phyloP scores from a whole-genome alignment of 2,329 filamentous ascomycete species.

The Botrytis fabae region DNA sequence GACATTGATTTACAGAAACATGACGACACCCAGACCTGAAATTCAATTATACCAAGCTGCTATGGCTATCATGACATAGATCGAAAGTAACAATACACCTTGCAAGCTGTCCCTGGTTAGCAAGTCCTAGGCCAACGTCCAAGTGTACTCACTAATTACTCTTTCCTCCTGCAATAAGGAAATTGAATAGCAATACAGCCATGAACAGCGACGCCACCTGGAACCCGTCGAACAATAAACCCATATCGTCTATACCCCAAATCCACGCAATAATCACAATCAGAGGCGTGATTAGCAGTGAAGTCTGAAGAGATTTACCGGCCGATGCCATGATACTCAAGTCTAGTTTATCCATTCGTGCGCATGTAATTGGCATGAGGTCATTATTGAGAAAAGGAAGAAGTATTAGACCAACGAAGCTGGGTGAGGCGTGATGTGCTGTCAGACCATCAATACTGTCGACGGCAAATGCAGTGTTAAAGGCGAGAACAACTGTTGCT shows the following conservation, averaged over 20 bases:
- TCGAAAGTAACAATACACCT: conserved; percentile 1
- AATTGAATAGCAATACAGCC: conserved; percentile 6
- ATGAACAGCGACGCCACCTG: conserved; percentile 21
- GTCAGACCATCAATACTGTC: conserved; percentile 72
- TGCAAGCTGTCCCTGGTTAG: neutral
- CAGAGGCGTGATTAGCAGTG: conserved; percentile 74
- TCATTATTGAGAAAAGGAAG: conserved; percentile 77
- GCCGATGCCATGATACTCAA: conserved; percentile 75
- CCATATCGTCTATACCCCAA: conserved; percentile 49
- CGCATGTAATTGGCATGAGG: conserved; percentile 74
- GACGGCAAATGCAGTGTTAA: conserved; percentile 61
- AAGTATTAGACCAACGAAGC: conserved; percentile 73
- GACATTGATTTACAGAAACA: too few relatives aligned
- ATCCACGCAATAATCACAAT: conserved; percentile 65
- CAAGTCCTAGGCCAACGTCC: neutral
- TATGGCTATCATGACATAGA: conserved; percentile 11
- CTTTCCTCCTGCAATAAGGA: neutral
- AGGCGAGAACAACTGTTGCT: conserved; percentile 12
- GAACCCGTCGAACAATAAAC: conserved; percentile 10
- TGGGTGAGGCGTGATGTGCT: conserved; percentile 66
- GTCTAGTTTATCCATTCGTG: conserved; percentile 71
- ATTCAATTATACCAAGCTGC: conserved; percentile 2
- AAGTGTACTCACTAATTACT: neutral
- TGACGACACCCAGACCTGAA: too few relatives aligned
- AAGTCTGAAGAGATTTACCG: conserved; percentile 77